Base-by-base conservation (phyloP, 1,284 basidiomycete species). In the Xerocomus amazonicus region DNA sequence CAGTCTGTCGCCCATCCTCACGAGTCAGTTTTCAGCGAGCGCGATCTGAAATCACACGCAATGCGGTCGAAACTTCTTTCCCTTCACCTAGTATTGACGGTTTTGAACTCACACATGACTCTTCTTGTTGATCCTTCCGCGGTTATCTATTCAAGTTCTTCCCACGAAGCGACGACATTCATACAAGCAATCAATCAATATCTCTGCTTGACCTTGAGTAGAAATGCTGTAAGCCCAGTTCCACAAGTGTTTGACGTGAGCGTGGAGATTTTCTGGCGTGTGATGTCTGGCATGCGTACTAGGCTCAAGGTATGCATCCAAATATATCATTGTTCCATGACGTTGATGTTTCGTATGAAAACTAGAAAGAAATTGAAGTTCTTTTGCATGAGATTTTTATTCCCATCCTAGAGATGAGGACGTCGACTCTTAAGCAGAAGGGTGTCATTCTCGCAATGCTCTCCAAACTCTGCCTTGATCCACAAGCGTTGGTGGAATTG, bases 261-360 rank as follows among this genome's bases (percentile, higher is more conserved):
- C 61, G 95, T 97, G 48, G 97, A 99, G 72, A 97, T 99, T 59
- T 99, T 99, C 70, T 99, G 96, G 94, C 84, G 92, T 58, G 90
- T 98, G 41, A 72, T 99, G 19, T 83, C 88, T 45, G 92, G 92
- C 6, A 88, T 99, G 85, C 82, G 97, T 29, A 93, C 92, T 28
- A 97, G 93, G 72, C 80, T 99, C 55, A 99, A 99, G 83, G 92
- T 85, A 56, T 33, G 53, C 19, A 32, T 36, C 13, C 23, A 48
- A 37, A 29, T 46, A 6, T 13, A 48, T 16, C 13, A 47, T 9
- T 7, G 35, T 49, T 34, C 23, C 41, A 29, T 38, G 6, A 16
- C 13, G n/a, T 43, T 56, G 31, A 52, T 50, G 13, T 41, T 33
- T 48, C 19, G 31, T 43, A 26, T 39, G 29, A 41, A 17, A 32